Conservation (phyloP, 1,284 basidiomycete species). For the Trichosporon sp. region DNA sequence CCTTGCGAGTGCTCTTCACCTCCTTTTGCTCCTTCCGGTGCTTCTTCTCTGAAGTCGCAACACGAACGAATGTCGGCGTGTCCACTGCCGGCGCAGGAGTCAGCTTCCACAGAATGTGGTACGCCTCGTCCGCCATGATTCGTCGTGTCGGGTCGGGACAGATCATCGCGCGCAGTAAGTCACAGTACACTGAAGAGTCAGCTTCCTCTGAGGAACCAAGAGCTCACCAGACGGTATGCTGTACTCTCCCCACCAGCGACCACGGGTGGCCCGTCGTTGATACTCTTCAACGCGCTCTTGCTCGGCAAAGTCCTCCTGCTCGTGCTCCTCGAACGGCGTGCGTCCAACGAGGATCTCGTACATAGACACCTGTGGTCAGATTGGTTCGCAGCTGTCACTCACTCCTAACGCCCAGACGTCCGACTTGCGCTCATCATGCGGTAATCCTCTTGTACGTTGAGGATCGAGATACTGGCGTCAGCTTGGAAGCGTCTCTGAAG, state of each 20-base stretch:
- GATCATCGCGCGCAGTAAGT: constrained; percentile 42
- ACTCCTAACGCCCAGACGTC: constrained; percentile 87
- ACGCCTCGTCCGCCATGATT: constrained; percentile 37
- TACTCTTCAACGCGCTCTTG: constrained; percentile 73
- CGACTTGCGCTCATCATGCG: constrained; percentile 84
- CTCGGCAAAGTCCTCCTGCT: constrained; percentile 72
- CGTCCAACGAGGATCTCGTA: constrained; percentile 86
- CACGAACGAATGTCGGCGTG: constrained; percentile 45
- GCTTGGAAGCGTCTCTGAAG: background rate
- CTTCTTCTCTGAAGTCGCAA: constrained; percentile 19
- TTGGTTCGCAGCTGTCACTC: constrained; percentile 15
- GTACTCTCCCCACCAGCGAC: constrained; percentile 75
- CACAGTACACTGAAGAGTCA: constrained; percentile 24
- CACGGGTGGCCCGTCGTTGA: constrained; percentile 69
- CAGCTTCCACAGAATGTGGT: constrained; percentile 28
- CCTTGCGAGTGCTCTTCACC: background rate
- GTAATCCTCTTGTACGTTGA: constrained; percentile 72
- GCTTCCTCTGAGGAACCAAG: background rate
- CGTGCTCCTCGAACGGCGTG: constrained; percentile 81
- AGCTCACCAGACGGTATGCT: constrained; percentile 57
- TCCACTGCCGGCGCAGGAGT: constrained; percentile 27
- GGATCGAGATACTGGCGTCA: constrained; percentile 70
- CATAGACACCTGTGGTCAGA: constrained; percentile 58
- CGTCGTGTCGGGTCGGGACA: constrained; percentile 37
- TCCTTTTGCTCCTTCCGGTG: constrained; percentile 11